A percentile compares a stretch with the other conserved stretches of the same genome.
These are phyloP conservation scores for Coniferiporia weirii DNA, from an alignment of 1,284 basidiomycete genomes.

Conservation along the genomic window DNA sequence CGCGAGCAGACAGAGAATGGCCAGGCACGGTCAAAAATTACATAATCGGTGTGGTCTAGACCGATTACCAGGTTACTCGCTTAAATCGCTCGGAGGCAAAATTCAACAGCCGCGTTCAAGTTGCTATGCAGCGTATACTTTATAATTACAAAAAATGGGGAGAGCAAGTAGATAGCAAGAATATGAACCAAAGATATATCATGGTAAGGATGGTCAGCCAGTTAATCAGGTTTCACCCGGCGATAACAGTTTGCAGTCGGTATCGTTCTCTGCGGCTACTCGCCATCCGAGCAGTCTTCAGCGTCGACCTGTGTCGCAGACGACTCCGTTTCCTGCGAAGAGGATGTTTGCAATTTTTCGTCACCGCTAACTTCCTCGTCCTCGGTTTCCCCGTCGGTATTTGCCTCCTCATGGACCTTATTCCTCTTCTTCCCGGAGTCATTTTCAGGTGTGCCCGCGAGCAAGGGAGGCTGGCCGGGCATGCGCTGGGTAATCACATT, in stretches of 20 bases:
- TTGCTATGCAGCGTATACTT: no score
- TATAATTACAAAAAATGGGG: not conserved
- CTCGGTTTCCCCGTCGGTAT: slow-evolving; percentile 21
- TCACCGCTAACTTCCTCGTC: slow-evolving; percentile 17
- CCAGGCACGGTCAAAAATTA: no score
- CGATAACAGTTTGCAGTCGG: not conserved
- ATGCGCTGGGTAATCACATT: slow-evolving; percentile 46
- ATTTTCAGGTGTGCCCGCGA: slow-evolving; percentile 29
- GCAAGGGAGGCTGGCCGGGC: slow-evolving; percentile 52
- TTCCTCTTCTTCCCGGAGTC: slow-evolving; percentile 22
- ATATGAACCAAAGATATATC: not conserved
- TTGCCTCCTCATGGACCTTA: slow-evolving; percentile 19
- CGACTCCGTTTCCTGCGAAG: slow-evolving; percentile 22
- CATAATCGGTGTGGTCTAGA: no score
- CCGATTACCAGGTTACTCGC: no score
- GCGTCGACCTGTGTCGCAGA: slow-evolving; percentile 10
- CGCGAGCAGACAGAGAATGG: no score
- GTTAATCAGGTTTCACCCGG: no score
- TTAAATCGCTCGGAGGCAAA: no score
- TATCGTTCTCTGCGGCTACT: not conserved
- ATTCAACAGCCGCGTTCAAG: no score
- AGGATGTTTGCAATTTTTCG: slow-evolving; percentile 29
- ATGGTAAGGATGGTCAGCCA: no score
- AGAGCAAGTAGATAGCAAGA: not conserved
- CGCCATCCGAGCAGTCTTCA: not conserved